phyloP scores from a whole-genome alignment of 1,284 basidiomycete genomes.

The Fomitiporia mediterranea region DNA sequence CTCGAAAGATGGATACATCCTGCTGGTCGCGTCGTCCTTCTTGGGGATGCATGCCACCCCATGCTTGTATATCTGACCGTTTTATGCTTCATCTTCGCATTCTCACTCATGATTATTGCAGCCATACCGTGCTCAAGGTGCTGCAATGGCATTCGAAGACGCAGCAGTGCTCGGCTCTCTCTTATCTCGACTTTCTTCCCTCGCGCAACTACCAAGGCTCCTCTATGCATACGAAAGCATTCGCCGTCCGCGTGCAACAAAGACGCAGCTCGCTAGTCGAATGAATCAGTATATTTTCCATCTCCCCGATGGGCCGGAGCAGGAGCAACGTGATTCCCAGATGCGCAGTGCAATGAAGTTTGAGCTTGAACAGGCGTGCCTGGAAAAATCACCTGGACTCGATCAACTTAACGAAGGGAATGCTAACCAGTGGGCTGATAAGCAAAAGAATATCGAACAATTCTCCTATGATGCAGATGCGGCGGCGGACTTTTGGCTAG shows the following conservation, averaged over 20 bases:
- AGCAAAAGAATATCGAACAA: constrained; percentile 37
- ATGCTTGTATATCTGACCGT: too few relatives aligned
- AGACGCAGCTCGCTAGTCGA: constrained; percentile 43
- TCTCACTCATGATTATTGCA: too few relatives aligned
- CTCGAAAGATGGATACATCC: constrained; percentile 47
- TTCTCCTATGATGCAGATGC: constrained; percentile 50
- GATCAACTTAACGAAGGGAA: constrained; percentile 5
- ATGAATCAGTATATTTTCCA: constrained; percentile 52
- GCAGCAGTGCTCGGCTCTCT: constrained; percentile 57
- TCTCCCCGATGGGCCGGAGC: constrained; percentile 48
- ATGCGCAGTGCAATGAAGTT: constrained; percentile 47
- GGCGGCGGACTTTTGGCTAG: constrained; percentile 47
- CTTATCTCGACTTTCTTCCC: constrained; percentile 42
- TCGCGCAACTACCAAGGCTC: constrained; percentile 39
- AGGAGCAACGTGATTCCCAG: constrained; percentile 42
- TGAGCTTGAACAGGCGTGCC: too few relatives aligned
- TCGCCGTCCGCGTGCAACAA: constrained; percentile 43
- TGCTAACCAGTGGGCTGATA: constrained; percentile 44
- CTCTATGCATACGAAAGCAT: constrained; percentile 51
- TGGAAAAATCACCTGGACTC: neutral
- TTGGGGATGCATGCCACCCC: constrained; percentile 58
- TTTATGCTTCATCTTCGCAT: too few relatives aligned
- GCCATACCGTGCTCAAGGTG: constrained; percentile 67
- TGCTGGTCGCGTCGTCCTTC: constrained; percentile 42
- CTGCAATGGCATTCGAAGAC: constrained; percentile 67